These are phyloP conservation scores for Euphorbia peplus DNA, from an alignment of 345 rosid species.

Conservation along the genomic window DNA sequence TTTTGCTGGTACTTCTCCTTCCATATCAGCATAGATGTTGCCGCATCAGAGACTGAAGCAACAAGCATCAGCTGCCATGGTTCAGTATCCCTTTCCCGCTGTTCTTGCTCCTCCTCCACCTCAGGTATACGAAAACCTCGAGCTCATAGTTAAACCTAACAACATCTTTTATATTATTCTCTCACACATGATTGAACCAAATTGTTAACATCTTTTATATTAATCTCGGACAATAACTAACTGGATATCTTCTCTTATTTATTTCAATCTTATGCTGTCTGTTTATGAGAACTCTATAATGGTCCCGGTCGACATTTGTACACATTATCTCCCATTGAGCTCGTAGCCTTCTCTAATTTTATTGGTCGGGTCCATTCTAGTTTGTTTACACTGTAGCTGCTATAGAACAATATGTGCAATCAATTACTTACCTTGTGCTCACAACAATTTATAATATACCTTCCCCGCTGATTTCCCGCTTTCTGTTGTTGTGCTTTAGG, in stretches of 20 bases:
- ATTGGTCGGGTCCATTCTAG: too few relatives aligned
- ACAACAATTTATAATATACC: not conserved
- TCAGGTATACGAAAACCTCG: too few relatives aligned
- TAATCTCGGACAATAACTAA: too few relatives aligned
- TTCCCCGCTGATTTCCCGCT: too few relatives aligned
- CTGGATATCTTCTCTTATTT: not conserved
- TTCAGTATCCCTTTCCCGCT: slow-evolving; percentile 55
- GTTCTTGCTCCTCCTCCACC: slow-evolving; percentile 50
- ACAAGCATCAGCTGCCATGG: slow-evolving; percentile 58
- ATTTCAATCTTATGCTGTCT: not conserved
- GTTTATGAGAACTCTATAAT: too few relatives aligned
- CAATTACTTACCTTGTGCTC: not conserved
- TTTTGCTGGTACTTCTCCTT: not conserved
- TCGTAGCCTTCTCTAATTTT: too few relatives aligned
- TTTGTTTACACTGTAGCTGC: not conserved
- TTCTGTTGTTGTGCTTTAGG: not conserved
- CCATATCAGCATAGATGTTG: slow-evolving; percentile 29
- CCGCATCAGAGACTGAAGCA: slow-evolving; percentile 54
- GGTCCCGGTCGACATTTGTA: too few relatives aligned
- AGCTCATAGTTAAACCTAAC: too few relatives aligned
- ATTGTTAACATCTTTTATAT: too few relatives aligned
- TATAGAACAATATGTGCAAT: not conserved
- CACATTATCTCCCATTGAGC: too few relatives aligned
- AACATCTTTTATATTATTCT: too few relatives aligned
- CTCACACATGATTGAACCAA: too few relatives aligned